Base-by-base conservation (phyloP, 2,329 filamentous ascomycete genomes). In the Ceratocystis cubensis region DNA sequence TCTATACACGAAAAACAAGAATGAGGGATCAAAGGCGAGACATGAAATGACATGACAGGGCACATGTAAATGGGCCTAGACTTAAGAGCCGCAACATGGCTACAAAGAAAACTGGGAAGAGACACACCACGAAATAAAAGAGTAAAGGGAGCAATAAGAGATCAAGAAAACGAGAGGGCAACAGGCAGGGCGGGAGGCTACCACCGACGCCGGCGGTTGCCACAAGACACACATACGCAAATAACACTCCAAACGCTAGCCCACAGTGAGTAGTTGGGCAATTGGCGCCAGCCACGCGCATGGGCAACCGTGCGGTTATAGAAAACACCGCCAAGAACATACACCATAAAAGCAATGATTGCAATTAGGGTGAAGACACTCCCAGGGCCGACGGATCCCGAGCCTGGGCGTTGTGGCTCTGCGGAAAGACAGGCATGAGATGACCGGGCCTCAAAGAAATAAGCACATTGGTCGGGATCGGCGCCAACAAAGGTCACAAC, bases 241-340 rank as follows among this genome's bases (percentile, higher is more conserved):
- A 66, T 56, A 46, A 65, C 67, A 63, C 64, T 57, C 66, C 89
- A 86, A 69, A 96, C 89, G 65, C 91, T 88, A 37, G 90, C 86
- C 94, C 94, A 99, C 71, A 96, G 83, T 71, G 84, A 86, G 78
- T 94, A 96, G 77, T 99, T 97, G 65, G 94, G 94, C 71, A 96
- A 79, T 75, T 99, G 94, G 71, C 89, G 85, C 94, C 93, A 97
- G 61, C 94, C 94, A 69, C 94, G 83, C 71, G 96, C 91, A 75
- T 99, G 90, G 76, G 92, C 88, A 67, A 99, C 92, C 41, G 91
- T 95, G 68, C 94, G 85, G 76, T 96, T 93, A 79, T 97, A 99
- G 69, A 96, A 91, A 71, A 96, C 88, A 72, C 94, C 94, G 71
- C 94, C 94, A 46, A 95, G 82, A 66, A 96, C 79, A 76, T 99